Conservation (phyloP, 768 basidiomycete genomes). For the Suillus ampliporus region DNA sequence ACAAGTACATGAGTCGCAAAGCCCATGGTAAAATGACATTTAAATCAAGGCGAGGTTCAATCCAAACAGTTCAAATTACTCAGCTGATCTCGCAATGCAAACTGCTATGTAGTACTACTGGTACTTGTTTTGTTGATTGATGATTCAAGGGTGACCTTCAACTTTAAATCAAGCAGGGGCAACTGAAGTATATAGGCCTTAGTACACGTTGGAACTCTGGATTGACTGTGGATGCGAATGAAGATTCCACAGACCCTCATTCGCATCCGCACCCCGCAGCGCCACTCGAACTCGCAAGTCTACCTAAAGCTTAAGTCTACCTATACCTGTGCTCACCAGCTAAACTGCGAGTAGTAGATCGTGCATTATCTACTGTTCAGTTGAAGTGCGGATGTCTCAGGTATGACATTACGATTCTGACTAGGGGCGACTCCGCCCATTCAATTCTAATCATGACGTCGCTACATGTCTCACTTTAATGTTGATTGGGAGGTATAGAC, state of each 20-base stretch:
- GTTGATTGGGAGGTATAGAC: not conserved
- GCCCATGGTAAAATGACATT: not conserved
- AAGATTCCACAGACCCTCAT: too few species aligned
- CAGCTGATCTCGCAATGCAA: too few species aligned
- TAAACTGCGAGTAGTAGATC: not conserved
- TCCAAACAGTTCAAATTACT: not conserved
- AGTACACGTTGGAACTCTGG: too few species aligned
- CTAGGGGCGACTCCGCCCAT: not conserved
- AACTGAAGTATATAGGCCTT: too few species aligned
- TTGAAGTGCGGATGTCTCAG: constrained; percentile 4
- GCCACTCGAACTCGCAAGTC: too few species aligned
- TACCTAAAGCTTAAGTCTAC: too few species aligned
- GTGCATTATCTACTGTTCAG: not conserved
- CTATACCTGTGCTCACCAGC: not conserved
- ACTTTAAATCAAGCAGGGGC: too few species aligned
- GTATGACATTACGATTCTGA: constrained; percentile 2
- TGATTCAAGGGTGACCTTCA: too few species aligned
- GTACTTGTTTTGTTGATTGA: too few species aligned
- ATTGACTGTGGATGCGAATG: too few species aligned
- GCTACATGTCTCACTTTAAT: not conserved
- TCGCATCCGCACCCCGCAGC: too few species aligned
- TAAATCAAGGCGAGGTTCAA: not conserved
- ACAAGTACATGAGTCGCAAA: not conserved
- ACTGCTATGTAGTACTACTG: too few species aligned
- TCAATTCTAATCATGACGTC: constrained; percentile 4